Conservation (phyloP, 129 eudicot genomes). For the Artemisia argyi region DNA sequence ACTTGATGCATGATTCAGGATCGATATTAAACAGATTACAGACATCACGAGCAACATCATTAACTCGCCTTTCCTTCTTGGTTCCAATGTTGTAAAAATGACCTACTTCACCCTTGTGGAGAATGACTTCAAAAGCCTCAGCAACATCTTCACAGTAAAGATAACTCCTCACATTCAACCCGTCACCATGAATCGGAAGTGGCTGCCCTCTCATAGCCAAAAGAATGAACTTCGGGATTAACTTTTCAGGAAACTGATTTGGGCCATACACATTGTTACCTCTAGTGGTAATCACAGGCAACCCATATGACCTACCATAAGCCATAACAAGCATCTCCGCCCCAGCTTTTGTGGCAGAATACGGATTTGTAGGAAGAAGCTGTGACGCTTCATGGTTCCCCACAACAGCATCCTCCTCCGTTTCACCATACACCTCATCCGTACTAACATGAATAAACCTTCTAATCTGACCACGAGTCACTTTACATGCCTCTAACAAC, state of each 20-base stretch:
- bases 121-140: background rate
- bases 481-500: too few relatives aligned
- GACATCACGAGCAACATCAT: conserved; percentile 7
- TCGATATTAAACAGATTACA: conserved; percentile 8
- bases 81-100: conserved; percentile 17
- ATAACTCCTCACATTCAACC: conserved; percentile 12
- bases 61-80: conserved; percentile 7
- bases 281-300: too few relatives aligned
- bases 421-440: conserved; percentile 40
- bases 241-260: background rate
- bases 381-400: conserved; percentile 22
- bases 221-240: background rate
- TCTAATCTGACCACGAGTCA: conserved; percentile 16
- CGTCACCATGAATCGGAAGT: conserved; percentile 18
- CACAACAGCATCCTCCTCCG: conserved; percentile 34
- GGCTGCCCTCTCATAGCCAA: conserved; percentile 9
- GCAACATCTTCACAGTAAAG: too few relatives aligned
- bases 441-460: conserved; percentile 40
- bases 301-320: background rate
- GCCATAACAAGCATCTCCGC: conserved; percentile 7
- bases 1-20: conserved; percentile 8
- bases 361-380: background rate
- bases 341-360: background rate
- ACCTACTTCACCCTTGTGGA: conserved; percentile 11
- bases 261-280: background rate